phyloP scores from a whole-genome alignment of 2,329 filamentous ascomycete genomes.

The Xylariaceae sp. region DNA sequence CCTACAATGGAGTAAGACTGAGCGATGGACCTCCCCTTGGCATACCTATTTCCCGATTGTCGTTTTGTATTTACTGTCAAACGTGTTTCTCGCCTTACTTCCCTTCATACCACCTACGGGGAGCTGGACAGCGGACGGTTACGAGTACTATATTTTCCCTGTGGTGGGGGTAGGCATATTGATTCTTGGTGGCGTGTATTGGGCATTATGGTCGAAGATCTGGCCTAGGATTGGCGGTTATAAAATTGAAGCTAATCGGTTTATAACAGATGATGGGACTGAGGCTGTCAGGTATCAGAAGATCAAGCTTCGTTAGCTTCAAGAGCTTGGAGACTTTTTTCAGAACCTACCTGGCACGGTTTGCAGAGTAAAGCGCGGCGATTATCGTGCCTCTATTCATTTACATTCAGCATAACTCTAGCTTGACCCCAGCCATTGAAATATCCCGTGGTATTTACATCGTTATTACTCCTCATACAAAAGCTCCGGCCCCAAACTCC shows the following conservation, averaged over 20 bases:
- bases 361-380: too few relatives aligned
- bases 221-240: slow-evolving; percentile 47
- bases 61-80: slow-evolving; percentile 45
- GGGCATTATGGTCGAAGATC: slow-evolving; percentile 47
- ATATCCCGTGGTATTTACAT: too few relatives aligned
- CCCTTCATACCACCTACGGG: slow-evolving; percentile 52
- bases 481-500: too few relatives aligned
- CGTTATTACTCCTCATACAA: too few relatives aligned
- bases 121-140: slow-evolving; percentile 42
- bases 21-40: slow-evolving; percentile 51
- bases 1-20: slow-evolving; percentile 43
- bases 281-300: slow-evolving; percentile 27
- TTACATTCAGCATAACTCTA: too few relatives aligned
- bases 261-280: slow-evolving; percentile 32
- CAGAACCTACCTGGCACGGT: too few relatives aligned
- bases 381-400: too few relatives aligned
- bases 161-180: slow-evolving; percentile 50
- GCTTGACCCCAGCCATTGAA: too few relatives aligned
- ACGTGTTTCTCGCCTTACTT: slow-evolving; percentile 48
- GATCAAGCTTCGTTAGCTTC: slow-evolving; percentile 16
- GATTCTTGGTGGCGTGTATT: slow-evolving; percentile 47
- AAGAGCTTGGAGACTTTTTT: too few relatives aligned
- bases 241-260: slow-evolving; percentile 40
- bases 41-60: slow-evolving; percentile 44
- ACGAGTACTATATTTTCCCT: slow-evolving; percentile 54